These are phyloP conservation scores for Craterostigma plantagineum DNA, from an alignment of 257 asterid species.

Conservation along the genomic window DNA sequence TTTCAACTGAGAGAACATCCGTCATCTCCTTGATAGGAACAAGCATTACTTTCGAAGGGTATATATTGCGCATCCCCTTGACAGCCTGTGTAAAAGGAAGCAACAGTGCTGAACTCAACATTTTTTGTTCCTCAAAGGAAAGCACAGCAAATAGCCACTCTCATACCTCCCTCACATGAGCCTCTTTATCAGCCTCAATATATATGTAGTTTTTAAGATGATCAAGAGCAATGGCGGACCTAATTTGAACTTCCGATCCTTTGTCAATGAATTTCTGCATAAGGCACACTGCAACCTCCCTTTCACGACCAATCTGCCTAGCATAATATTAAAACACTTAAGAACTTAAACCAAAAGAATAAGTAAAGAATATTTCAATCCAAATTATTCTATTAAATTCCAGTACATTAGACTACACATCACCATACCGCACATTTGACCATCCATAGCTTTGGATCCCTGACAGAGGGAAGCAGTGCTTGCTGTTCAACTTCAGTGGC, in stretches of 20 bases:
- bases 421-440: constrained; percentile 92
- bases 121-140: constrained; percentile 2
- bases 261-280: constrained; percentile 87
- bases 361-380: neutral
- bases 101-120: constrained; percentile 2
- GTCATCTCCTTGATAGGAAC: constrained; percentile 99
- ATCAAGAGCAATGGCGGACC: constrained; percentile 81
- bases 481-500: constrained; percentile 96
- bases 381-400: no score
- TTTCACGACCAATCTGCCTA: constrained; percentile 72
- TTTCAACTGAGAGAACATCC: constrained; percentile 91
- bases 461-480: constrained; percentile 84
- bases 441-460: constrained; percentile 98
- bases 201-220: constrained; percentile 71
- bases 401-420: no score
- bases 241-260: constrained; percentile 76
- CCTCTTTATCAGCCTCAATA: constrained; percentile 89
- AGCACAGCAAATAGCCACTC: neutral
- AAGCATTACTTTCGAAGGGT: constrained; percentile 46
- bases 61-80: constrained; percentile 86
- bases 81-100: constrained; percentile 37
- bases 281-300: constrained; percentile 89
- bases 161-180: constrained; percentile 88
- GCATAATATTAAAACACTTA: constrained; percentile 1
- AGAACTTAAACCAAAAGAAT: neutral